A percentile compares a stretch with the other conserved stretches of the same genome.
Evolutionary conservation across 257 asterid species (phyloP).

Genomic region (Penstemon eatonii): DNA sequence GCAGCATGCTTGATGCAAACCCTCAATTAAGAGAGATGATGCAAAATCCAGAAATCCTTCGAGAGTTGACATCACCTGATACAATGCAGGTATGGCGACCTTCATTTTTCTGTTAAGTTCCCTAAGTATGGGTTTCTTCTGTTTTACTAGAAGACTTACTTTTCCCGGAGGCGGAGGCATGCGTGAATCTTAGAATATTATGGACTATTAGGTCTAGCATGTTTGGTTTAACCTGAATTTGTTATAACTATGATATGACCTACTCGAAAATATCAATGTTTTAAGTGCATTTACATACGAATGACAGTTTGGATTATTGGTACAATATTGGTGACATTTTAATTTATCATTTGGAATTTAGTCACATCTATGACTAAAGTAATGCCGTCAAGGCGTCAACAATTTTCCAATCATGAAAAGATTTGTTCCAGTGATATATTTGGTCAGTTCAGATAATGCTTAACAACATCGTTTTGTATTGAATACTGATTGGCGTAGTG

Average conservation of each 20-base stretch:
- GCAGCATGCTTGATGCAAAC: conserved; percentile 49
- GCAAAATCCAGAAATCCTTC: conserved; percentile 62
- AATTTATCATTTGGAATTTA: too few relatives aligned
- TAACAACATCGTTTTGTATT: too few relatives aligned
- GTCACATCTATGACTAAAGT: too few relatives aligned
- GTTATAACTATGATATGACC: neutral
- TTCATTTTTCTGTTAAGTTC: neutral
- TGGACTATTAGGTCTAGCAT: neutral
- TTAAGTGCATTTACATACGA: too few relatives aligned
- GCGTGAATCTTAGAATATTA: neutral
- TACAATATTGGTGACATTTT: too few relatives aligned
- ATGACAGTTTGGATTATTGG: too few relatives aligned
- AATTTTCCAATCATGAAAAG: too few relatives aligned
- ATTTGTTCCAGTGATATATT: too few relatives aligned
- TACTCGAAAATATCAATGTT: neutral
- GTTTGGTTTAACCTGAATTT: neutral
- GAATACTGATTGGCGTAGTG: too few relatives aligned
- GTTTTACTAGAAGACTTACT: neutral
- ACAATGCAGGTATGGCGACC: conserved; percentile 48
- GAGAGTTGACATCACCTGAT: conserved; percentile 51
- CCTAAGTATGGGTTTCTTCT: conserved; percentile 7
- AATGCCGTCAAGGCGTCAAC: too few relatives aligned
- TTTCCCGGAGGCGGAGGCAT: neutral
- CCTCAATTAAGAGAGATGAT: conserved; percentile 66
- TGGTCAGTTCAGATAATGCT: too few relatives aligned